Evolutionary conservation across 306 rosid genomes (phyloP), one percentile per base, ranked within the genome.

Genomic region (Quercus agrifolia): DNA sequence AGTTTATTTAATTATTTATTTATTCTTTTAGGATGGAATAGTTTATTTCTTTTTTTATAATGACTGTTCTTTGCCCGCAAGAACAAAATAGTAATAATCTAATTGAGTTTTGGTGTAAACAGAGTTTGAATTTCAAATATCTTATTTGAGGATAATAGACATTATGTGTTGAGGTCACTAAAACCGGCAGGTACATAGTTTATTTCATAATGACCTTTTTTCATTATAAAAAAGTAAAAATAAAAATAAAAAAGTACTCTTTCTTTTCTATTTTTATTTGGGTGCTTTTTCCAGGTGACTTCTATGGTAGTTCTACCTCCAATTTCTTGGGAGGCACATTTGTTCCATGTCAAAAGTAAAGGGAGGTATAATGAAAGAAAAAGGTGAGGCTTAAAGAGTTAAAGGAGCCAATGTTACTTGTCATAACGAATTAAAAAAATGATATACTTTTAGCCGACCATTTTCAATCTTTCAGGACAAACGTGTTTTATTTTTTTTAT

Each of bases 251-350:
- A 17, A 14, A 19, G 1, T 11, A 49, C 0, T 59, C 56, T 86
- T 6, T 2, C 13, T 41, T 27, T 55, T 33, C 5, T 70, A 44
- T 21, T 21, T 17, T 31, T 15, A 5, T 44, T 71, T 76, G 56
- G 54, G 11, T 5, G 73, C 46, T 7, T 5, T 57, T 78, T 73
- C 55, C 52, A 49, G 71, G 68, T 41, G 35, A 41, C 55, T 74
- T 82, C 61, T 27, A 14, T 15, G 46, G 11, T 8, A 41, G 46
- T 41, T 41, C 46, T 41, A 41, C 74, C 55, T 75, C 84, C 81
- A 33, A 20, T 78, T 84, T 83, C 78, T 88, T 79, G 89, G 85
- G 84, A 81, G 78, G 74, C 90, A 78, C 87, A 67, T 33, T 85
- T 44, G 66, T 75, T 71, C 61, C 58, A 77, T 74, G 79, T 72